Conservation (phyloP, 2,329 filamentous ascomycete genomes). For the Colletotrichum sidae region DNA sequence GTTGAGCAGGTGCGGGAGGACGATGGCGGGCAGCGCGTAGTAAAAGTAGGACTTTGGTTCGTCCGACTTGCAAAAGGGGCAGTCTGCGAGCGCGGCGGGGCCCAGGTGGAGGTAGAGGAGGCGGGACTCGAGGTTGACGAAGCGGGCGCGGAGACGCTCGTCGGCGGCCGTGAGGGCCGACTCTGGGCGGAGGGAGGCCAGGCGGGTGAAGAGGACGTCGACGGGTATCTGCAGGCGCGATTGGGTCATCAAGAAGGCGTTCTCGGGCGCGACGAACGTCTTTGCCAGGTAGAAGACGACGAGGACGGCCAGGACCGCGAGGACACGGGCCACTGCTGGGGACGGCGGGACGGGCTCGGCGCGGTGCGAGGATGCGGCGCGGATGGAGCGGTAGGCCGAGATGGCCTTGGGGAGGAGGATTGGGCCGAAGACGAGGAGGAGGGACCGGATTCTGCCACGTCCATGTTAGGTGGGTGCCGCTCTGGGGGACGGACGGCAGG, state of each 20-base stretch:
- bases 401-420: slow-evolving; percentile 76
- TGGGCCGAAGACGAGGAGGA: slow-evolving; percentile 75
- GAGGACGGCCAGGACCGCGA: slow-evolving; percentile 69
- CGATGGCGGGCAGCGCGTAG: slow-evolving; percentile 80
- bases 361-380: slow-evolving; percentile 55
- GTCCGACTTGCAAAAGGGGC: slow-evolving; percentile 84
- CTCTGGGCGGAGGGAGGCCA: slow-evolving; percentile 66
- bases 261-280: slow-evolving; percentile 79
- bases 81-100: slow-evolving; percentile 77
- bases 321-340: slow-evolving; percentile 66
- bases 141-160: slow-evolving; percentile 72
- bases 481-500: slow-evolving; percentile 4
- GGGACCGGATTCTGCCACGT: slow-evolving; percentile 60
- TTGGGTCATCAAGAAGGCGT: slow-evolving; percentile 81
- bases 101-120: slow-evolving; percentile 88
- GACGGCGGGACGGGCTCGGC: slow-evolving; percentile 66
- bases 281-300: slow-evolving; percentile 62
- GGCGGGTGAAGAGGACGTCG: slow-evolving; percentile 84
- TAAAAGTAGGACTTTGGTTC: slow-evolving; percentile 78
- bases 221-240: slow-evolving; percentile 88
- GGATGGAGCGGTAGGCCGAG: slow-evolving; percentile 70
- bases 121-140: slow-evolving; percentile 78
- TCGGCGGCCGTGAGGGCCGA: slow-evolving; percentile 68
- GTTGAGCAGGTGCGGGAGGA: slow-evolving; percentile 85
- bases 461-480: background rate